Conservation (phyloP, 768 basidiomycete genomes). For the Ephemerocybe angulata region DNA sequence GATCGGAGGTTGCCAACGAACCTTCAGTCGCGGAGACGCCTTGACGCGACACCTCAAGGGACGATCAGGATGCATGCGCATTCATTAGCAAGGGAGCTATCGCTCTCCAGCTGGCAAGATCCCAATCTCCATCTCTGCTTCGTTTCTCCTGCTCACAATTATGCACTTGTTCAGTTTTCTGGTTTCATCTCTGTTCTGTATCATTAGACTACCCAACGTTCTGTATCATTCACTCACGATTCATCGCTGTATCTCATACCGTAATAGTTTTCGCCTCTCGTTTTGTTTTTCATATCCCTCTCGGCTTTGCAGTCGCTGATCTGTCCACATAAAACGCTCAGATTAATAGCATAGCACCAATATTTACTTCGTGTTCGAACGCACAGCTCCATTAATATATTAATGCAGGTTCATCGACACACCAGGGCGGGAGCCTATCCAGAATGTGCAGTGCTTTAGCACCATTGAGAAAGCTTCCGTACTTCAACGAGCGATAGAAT, state of each 20-base stretch:
- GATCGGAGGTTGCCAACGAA: constrained; percentile 38
- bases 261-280: not conserved
- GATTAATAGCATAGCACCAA: too few relatives aligned
- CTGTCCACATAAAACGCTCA: too few relatives aligned
- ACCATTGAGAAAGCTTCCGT: too few relatives aligned
- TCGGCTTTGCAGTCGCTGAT: too few relatives aligned
- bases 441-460: too few relatives aligned
- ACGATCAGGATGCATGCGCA: too few relatives aligned
- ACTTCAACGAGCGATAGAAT: not conserved
- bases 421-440: too few relatives aligned
- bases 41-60: constrained; percentile 42
- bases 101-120: too few relatives aligned
- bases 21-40: constrained; percentile 45
- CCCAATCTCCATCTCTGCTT: not conserved
- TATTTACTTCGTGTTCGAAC: too few relatives aligned
- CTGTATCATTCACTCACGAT: not conserved
- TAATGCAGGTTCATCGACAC: not conserved
- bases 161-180: not conserved
- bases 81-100: too few relatives aligned
- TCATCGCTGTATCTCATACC: not conserved
- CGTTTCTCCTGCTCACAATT: not conserved
- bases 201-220: not conserved
- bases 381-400: not conserved
- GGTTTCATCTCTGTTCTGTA: not conserved
- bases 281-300: too few relatives aligned